These are phyloP conservation scores for Cicer pinnatifidum DNA, from an alignment of 306 rosid species.

Conservation along the genomic window DNA sequence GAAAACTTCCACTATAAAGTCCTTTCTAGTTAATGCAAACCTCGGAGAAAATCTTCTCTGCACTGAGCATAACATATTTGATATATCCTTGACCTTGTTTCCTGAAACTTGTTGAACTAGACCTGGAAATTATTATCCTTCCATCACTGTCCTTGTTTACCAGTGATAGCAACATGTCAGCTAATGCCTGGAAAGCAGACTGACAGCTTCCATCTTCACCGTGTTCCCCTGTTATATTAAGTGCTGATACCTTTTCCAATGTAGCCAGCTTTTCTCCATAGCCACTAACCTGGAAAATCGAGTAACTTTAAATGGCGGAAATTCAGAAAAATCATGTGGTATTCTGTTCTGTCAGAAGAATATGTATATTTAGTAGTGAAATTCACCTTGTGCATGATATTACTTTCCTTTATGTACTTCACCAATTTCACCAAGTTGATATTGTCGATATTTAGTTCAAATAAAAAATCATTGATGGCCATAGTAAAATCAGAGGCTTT, in stretches of 20 bases:
- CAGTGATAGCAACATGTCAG: slow-evolving; percentile 68
- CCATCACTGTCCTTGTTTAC: slow-evolving; percentile 84
- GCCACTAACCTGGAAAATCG: slow-evolving; percentile 67
- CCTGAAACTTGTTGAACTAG: slow-evolving; percentile 49
- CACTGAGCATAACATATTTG: slow-evolving; percentile 90
- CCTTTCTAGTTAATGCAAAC: slow-evolving; percentile 49
- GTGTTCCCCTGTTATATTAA: slow-evolving; percentile 35
- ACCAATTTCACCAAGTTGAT: slow-evolving; percentile 83
- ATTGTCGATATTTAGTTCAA: slow-evolving; percentile 81
- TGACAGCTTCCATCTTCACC: slow-evolving; percentile 70
- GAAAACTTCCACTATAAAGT: slow-evolving; percentile 31
- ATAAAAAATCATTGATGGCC: slow-evolving; percentile 85
- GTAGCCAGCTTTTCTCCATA: slow-evolving; percentile 74
- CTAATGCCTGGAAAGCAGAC: slow-evolving; percentile 82
- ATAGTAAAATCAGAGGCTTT: slow-evolving; percentile 57
- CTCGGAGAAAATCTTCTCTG: slow-evolving; percentile 91
- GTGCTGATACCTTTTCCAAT: slow-evolving; percentile 48
- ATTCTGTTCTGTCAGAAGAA: slow-evolving; percentile 25
- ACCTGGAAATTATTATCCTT: slow-evolving; percentile 79
- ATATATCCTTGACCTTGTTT: slow-evolving; percentile 66
- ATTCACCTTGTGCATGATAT: slow-evolving; percentile 91
- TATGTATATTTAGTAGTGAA: slow-evolving; percentile 34
- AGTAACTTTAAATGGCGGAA: slow-evolving; percentile 37
- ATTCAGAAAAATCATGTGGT: slow-evolving; percentile 30
- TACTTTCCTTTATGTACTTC: slow-evolving; percentile 86